A percentile compares a stretch with the other conserved stretches of the same genome.
Evolutionary conservation across 345 rosid species (phyloP).

Genomic region (Geranium rotundifolium): DNA sequence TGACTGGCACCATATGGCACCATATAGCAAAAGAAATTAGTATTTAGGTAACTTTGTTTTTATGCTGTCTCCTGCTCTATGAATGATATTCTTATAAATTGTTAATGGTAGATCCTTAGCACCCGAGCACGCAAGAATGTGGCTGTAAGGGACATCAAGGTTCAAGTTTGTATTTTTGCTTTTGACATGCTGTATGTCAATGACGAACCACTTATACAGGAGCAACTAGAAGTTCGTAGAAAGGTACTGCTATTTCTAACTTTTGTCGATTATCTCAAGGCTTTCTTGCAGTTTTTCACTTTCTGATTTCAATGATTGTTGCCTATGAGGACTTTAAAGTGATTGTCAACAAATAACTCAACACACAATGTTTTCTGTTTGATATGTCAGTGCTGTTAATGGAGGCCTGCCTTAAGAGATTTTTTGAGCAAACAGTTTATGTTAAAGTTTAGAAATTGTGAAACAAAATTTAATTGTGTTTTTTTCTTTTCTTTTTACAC

Average conservation of each 20-base stretch:
- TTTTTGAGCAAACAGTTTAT: background rate
- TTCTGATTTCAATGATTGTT: background rate
- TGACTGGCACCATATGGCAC: no score
- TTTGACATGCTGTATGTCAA: slow-evolving; percentile 77
- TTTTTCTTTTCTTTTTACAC: background rate
- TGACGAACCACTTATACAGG: slow-evolving; percentile 68
- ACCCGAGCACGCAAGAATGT: slow-evolving; percentile 89
- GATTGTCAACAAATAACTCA: background rate
- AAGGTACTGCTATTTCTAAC: slow-evolving; percentile 38
- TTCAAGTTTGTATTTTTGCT: slow-evolving; percentile 84
- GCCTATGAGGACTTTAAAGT: background rate
- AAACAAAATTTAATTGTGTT: background rate
- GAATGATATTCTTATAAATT: background rate
- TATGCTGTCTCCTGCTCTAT: background rate
- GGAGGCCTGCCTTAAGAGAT: background rate
- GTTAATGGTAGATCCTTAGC: slow-evolving; percentile 46
- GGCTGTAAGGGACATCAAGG: slow-evolving; percentile 66
- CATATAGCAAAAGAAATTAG: no score
- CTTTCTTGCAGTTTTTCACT: background rate
- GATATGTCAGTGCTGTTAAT: background rate
- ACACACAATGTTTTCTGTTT: background rate
- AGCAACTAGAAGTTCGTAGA: slow-evolving; percentile 60
- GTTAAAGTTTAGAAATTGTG: background rate
- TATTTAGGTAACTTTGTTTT: background rate
- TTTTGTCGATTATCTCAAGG: background rate